Evolutionary conservation across 768 basidiomycete species (phyloP).

Genomic region (Ramaria sp.): DNA sequence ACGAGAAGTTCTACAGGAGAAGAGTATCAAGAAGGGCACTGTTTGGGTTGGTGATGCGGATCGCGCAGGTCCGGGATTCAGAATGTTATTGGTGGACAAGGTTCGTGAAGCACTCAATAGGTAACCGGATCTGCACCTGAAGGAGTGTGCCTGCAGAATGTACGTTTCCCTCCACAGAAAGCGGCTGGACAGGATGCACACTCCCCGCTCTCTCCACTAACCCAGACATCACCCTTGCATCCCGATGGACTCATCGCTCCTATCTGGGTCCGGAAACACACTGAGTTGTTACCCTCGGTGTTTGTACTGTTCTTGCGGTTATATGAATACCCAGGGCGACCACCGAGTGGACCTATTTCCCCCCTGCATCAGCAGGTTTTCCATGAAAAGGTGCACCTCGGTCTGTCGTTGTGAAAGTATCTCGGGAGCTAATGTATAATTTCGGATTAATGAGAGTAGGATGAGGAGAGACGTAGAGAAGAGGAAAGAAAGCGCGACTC

Average conservation of each 20-base stretch:
- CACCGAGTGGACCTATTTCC: conserved; percentile 28
- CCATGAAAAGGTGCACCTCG: background rate
- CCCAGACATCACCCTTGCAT: conserved; percentile 77
- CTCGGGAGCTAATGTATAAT: background rate
- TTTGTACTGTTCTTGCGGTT: conserved; percentile 87
- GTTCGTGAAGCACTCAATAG: conserved; percentile 22
- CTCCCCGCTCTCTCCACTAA: conserved; percentile 90
- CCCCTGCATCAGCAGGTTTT: conserved; percentile 27
- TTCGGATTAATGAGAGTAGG: conserved; percentile 37
- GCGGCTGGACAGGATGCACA: conserved; percentile 34
- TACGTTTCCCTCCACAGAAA: conserved; percentile 85
- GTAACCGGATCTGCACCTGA: background rate
- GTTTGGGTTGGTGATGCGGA: conserved; percentile 56
- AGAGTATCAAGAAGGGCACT: conserved; percentile 39
- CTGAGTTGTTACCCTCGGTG: conserved; percentile 81
- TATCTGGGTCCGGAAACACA: conserved; percentile 96
- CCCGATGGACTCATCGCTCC: conserved; percentile 96
- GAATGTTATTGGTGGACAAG: conserved; percentile 78
- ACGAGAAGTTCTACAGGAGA: conserved; percentile 54
- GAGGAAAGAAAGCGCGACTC: conserved; percentile 67
- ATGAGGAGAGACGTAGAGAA: conserved; percentile 43
- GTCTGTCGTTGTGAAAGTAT: background rate
- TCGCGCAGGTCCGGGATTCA: conserved; percentile 56
- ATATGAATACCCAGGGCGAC: conserved; percentile 45
- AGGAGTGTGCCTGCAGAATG: conserved; percentile 28